Percentiles rank a stretch among this genome's conserved stretches.
These are phyloP conservation scores for Populus alba DNA, from an alignment of 345 rosid genomes.

Conservation along the genomic window DNA sequence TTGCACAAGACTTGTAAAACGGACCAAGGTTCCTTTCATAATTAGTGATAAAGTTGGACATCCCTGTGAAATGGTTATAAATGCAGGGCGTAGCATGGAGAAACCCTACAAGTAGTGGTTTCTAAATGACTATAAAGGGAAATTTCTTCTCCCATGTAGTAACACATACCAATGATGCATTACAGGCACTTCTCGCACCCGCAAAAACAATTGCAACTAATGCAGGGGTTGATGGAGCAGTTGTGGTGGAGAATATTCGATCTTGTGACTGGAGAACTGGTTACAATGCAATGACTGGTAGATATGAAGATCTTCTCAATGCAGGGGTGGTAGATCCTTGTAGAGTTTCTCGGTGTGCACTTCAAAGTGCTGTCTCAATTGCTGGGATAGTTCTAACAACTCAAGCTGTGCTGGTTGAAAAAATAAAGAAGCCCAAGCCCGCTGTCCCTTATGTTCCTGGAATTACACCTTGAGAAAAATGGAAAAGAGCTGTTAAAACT, in stretches of 20 bases:
- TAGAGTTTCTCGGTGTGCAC: constrained; percentile 71
- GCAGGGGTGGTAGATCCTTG: constrained; percentile 77
- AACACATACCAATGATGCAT: too few species aligned
- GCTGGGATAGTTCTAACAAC: constrained; percentile 18
- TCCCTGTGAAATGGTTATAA: neutral
- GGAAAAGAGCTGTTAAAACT: neutral
- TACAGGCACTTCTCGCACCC: too few species aligned
- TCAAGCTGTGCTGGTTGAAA: constrained; percentile 44
- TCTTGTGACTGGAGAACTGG: too few species aligned
- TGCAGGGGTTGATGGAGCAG: too few species aligned
- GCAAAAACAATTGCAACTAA: too few species aligned
- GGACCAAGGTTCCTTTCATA: neutral
- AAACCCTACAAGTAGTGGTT: neutral
- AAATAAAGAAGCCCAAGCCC: constrained; percentile 57
- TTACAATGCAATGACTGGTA: constrained; percentile 53
- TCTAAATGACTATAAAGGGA: neutral
- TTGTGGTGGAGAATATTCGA: too few species aligned
- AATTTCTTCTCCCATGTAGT: constrained; percentile 42
- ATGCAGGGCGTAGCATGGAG: neutral
- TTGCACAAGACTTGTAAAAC: too few species aligned
- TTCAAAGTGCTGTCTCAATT: constrained; percentile 77
- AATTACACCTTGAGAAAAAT: constrained; percentile 41
- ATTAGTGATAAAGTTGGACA: neutral
- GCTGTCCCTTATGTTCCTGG: constrained; percentile 68
- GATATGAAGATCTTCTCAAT: constrained; percentile 65